phyloP scores from a whole-genome alignment of 2,329 filamentous ascomycete genomes.

The Talaromyces amestolkiae region DNA sequence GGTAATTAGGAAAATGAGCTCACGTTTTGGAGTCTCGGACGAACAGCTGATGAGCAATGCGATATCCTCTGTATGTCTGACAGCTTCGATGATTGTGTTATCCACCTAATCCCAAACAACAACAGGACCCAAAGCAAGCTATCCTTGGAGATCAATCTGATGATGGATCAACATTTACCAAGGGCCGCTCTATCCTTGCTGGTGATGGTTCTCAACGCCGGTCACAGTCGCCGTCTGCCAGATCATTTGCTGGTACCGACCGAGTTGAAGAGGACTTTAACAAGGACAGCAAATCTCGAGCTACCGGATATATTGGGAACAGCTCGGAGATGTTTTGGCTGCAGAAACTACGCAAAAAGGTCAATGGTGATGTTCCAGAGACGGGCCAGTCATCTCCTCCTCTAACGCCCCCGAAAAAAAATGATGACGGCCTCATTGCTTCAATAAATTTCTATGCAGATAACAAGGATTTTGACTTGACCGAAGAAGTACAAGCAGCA shows the following conservation, averaged over 20 bases:
- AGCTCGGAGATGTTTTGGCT: conserved; percentile 48
- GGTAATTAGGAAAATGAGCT: conserved; percentile 37
- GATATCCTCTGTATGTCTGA: conserved; percentile 30
- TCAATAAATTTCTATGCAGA: conserved; percentile 42
- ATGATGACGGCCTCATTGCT: conserved; percentile 29
- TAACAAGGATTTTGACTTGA: conserved; percentile 38
- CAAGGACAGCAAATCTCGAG: conserved; percentile 36
- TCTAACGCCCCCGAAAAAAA: conserved; percentile 24
- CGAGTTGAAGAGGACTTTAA: conserved; percentile 46
- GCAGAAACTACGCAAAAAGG: conserved; percentile 38
- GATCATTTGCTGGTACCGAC: conserved; percentile 41
- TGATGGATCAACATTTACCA: conserved; percentile 15
- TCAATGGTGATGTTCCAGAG: conserved; percentile 28
- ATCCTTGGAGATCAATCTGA: conserved; percentile 24
- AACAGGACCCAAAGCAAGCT: conserved; percentile 19
- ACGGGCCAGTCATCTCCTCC: conserved; percentile 30
- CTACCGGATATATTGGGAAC: conserved; percentile 45
- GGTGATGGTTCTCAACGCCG: conserved; percentile 25
- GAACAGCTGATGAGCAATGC: conserved; percentile 37
- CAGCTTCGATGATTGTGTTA: not conserved
- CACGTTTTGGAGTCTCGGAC: conserved; percentile 36
- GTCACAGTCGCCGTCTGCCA: conserved; percentile 27
- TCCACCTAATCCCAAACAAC: conserved; percentile 10
- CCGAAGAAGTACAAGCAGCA: conserved; percentile 36
- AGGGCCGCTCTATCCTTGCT: conserved; percentile 24